These are phyloP conservation scores for Thermothelomyces thermophilus DNA, from an alignment of 2,329 filamentous ascomycete species.

Conservation along the genomic window DNA sequence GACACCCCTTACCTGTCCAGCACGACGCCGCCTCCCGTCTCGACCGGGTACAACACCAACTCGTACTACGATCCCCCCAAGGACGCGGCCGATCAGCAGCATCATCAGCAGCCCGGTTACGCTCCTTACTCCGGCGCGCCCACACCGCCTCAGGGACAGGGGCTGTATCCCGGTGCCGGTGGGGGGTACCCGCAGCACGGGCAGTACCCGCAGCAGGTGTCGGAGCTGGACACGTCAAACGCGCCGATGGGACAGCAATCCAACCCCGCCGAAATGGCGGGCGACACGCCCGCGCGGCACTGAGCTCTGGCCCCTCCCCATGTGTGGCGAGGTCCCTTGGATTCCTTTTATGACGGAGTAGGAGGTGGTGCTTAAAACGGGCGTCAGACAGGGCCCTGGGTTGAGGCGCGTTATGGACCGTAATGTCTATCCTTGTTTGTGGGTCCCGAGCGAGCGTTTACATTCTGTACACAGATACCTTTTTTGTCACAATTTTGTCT, in stretches of 20 bases:
- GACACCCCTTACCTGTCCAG: conserved; percentile 6
- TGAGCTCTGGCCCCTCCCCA: not conserved
- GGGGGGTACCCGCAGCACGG: conserved; percentile 3
- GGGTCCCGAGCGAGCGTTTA: no score
- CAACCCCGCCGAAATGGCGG: conserved; percentile 20
- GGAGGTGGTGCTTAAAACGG: no score
- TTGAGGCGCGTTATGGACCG: no score
- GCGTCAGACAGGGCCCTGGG: no score
- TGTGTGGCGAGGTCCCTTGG: no score
- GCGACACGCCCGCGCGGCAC: not conserved
- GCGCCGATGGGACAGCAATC: conserved; percentile 4
- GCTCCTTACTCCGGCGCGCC: not conserved
- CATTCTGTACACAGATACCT: no score
- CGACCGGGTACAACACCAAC: conserved; percentile 11
- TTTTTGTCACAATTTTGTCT: no score
- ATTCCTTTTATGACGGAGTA: no score
- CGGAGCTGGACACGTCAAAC: conserved; percentile 11
- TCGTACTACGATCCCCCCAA: conserved; percentile 20
- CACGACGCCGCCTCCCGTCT: not conserved
- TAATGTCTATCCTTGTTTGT: no score
- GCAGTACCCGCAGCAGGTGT: not conserved
- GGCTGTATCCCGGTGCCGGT: not conserved
- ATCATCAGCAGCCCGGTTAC: no score
- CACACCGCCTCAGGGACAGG: not conserved
- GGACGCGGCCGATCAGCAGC: not conserved